Evolutionary conservation across 768 basidiomycete species (phyloP).

Genomic region (Boletus sp.): DNA sequence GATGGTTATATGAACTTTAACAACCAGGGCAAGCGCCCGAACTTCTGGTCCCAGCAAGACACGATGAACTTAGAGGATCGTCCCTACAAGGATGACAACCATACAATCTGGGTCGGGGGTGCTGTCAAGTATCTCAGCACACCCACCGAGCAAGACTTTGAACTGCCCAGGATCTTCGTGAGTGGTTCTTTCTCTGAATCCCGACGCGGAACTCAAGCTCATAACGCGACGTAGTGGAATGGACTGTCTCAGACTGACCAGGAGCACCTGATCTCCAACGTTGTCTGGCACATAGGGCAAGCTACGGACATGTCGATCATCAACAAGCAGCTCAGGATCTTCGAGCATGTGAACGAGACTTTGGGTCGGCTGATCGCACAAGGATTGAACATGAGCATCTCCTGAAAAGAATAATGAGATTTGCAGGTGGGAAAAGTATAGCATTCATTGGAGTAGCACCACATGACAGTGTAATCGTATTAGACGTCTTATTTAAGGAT

Average conservation of each 20-base stretch:
- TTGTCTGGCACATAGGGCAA: constrained; percentile 38
- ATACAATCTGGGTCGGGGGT: constrained; percentile 42
- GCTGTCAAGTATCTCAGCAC: constrained; percentile 37
- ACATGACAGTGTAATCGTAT: background rate
- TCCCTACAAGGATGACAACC: constrained; percentile 39
- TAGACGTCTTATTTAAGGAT: background rate
- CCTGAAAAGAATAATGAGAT: background rate
- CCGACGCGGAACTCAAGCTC: background rate
- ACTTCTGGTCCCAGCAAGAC: constrained; percentile 38
- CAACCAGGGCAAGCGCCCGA: constrained; percentile 41
- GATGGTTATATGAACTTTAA: constrained; percentile 38
- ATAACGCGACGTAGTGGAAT: constrained; percentile 25
- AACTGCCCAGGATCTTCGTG: constrained; percentile 37
- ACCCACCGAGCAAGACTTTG: constrained; percentile 40
- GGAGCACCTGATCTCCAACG: constrained; percentile 37
- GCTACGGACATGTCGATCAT: constrained; percentile 29
- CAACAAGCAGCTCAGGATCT: constrained; percentile 34
- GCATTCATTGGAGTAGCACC: background rate
- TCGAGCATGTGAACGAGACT: constrained; percentile 37
- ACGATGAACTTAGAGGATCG: constrained; percentile 33
- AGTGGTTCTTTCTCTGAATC: background rate
- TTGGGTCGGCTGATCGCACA: constrained; percentile 37
- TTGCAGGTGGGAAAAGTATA: background rate
- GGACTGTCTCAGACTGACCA: constrained; percentile 35
- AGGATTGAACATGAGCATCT: constrained; percentile 27